These are phyloP conservation scores for Bonia amplexicaulis DNA, from an alignment of 176 grass and related monocot species.

Conservation along the genomic window DNA sequence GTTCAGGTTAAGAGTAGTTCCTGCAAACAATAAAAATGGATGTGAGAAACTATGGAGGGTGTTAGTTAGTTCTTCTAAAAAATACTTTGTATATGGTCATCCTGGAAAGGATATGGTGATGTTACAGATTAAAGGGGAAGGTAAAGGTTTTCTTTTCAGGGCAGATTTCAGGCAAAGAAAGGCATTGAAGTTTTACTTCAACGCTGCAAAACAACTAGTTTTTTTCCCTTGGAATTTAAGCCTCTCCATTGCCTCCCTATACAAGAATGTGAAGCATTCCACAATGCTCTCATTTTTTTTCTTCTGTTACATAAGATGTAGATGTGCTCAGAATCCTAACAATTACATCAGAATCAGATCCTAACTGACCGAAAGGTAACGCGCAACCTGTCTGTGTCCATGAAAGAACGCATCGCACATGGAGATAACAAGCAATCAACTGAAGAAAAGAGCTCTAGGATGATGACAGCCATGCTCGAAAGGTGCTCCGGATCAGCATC, in stretches of 20 bases:
- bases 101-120: slow-evolving; percentile 1
- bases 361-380: slow-evolving; percentile 10
- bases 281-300: background rate
- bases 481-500: slow-evolving; percentile 21
- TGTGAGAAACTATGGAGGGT: background rate
- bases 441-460: background rate
- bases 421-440: background rate
- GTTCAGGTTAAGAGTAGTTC: background rate
- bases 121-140: background rate
- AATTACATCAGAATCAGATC: background rate
- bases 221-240: background rate
- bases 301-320: background rate
- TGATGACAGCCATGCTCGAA: background rate
- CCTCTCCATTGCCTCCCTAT: background rate
- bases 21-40: background rate
- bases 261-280: background rate
- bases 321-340: background rate
- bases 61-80: background rate
- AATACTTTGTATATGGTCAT: background rate
- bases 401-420: background rate
- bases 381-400: background rate
- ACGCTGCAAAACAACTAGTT: background rate
- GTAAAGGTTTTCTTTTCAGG: background rate
- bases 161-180: background rate
- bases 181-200: background rate